phyloP scores from a whole-genome alignment of 495 filamentous ascomycete genomes.

The Penicillium roqueforti region DNA sequence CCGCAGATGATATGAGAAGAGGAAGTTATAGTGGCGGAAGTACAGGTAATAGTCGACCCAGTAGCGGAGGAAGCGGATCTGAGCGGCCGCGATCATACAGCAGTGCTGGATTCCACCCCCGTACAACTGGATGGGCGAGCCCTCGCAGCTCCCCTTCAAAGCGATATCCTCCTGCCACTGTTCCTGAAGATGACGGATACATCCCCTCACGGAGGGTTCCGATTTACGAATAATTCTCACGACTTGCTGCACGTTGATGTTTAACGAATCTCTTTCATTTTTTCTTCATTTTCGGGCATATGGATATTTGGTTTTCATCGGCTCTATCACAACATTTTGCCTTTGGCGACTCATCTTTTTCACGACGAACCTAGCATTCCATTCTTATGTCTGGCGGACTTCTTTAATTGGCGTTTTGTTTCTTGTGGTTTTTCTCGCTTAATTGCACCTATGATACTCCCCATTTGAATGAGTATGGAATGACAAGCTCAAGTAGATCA shows the following conservation, averaged over 20 bases:
- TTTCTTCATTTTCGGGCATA: background rate
- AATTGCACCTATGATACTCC: background rate
- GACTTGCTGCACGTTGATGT: background rate
- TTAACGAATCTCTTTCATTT: background rate
- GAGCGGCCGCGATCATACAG: constrained; percentile 26
- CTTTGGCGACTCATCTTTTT: background rate
- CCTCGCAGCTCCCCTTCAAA: constrained; percentile 19
- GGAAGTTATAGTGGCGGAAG: constrained; percentile 26
- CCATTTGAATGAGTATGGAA: background rate
- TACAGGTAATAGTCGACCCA: constrained; percentile 18
- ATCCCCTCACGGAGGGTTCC: constrained; percentile 15
- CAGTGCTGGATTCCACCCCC: constrained; percentile 15
- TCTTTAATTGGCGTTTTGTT: background rate
- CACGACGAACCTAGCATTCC: background rate
- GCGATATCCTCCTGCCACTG: constrained; percentile 16
- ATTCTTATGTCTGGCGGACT: background rate
- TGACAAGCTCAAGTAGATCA: background rate
- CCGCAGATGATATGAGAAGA: constrained; percentile 18
- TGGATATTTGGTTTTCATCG: background rate
- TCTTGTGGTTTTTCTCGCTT: background rate
- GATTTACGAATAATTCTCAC: constrained; percentile 14
- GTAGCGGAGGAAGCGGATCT: constrained; percentile 25
- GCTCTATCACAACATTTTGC: background rate
- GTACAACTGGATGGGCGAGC: constrained; percentile 14
- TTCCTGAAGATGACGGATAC: constrained; percentile 16